A percentile compares a stretch with the other conserved stretches of the same genome.
phyloP scores from a whole-genome alignment of 164 flowering plant genomes.

The Stephania cephalantha region DNA sequence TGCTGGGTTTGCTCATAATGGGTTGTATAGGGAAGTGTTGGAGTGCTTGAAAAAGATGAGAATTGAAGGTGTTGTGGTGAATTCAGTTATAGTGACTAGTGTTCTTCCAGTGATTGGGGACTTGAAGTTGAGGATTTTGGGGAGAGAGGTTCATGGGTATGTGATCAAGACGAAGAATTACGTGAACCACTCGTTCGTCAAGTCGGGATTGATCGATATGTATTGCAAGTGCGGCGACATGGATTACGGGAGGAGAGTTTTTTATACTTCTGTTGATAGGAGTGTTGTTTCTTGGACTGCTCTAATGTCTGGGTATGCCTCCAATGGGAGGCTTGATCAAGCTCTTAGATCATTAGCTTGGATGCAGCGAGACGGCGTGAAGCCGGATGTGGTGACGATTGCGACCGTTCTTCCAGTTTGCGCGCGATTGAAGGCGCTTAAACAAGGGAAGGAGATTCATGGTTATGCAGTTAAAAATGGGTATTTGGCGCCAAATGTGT shows the following conservation, averaged over 20 bases:
- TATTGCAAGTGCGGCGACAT: conserved; percentile 81
- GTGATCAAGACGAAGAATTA: conserved; percentile 51
- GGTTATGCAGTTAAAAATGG: conserved; percentile 57
- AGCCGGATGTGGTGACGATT: conserved; percentile 81
- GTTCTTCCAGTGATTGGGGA: conserved; percentile 73
- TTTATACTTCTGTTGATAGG: conserved; percentile 52
- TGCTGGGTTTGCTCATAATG: conserved; percentile 79
- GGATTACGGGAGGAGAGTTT: conserved; percentile 57
- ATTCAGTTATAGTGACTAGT: conserved; percentile 58
- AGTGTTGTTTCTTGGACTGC: conserved; percentile 87
- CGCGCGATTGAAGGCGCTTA: conserved; percentile 53
- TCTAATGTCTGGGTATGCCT: conserved; percentile 67
- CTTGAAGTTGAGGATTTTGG: conserved; percentile 37
- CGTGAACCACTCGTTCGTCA: conserved; percentile 46
- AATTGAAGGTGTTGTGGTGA: conserved; percentile 48
- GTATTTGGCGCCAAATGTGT: conserved; percentile 51
- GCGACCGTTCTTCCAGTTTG: conserved; percentile 85
- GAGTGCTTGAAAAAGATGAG: conserved; percentile 54
- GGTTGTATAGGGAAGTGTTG: conserved; percentile 52
- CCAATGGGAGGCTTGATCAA: conserved; percentile 68
- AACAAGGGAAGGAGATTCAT: conserved; percentile 71
- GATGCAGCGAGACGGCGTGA: conserved; percentile 94
- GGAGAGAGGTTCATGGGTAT: conserved; percentile 71
- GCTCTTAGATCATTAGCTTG: conserved; percentile 72
- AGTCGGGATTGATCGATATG: conserved; percentile 75